phyloP scores from a whole-genome alignment of 495 filamentous ascomycete species.

The Hyaloscypha hepaticicola region DNA sequence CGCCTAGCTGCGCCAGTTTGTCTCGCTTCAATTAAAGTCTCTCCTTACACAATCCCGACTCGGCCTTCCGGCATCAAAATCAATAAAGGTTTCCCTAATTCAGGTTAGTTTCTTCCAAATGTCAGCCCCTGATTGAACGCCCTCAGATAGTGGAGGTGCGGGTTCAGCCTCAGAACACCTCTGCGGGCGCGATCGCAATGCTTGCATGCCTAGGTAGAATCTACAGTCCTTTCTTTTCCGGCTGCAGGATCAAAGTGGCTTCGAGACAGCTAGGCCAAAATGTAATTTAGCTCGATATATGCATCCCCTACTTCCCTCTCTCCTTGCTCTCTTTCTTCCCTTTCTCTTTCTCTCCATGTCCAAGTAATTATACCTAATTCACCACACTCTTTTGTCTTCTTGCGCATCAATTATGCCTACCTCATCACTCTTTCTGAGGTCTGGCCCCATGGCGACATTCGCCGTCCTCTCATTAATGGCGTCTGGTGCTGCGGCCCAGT shows the following conservation, averaged over 20 bases:
- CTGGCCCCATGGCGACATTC: constrained; percentile 10
- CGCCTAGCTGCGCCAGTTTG: not conserved
- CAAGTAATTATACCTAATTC: not conserved
- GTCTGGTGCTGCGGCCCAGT: not conserved
- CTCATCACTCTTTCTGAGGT: constrained; percentile 29
- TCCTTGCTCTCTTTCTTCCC: too few relatives aligned
- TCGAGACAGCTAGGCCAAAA: not conserved
- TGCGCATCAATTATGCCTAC: constrained; percentile 12
- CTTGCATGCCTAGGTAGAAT: too few relatives aligned
- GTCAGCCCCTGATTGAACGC: too few relatives aligned
- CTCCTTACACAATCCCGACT: not conserved
- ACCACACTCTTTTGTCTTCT: not conserved
- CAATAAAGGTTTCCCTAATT: too few relatives aligned
- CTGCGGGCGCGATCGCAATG: too few relatives aligned
- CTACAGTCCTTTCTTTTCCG: not conserved
- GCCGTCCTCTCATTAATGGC: constrained; percentile 18
- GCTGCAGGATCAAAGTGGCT: not conserved
- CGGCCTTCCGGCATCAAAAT: not conserved
- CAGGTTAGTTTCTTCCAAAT: too few relatives aligned
- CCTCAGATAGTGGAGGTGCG: too few relatives aligned
- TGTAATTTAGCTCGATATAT: not conserved
- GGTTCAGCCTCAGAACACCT: too few relatives aligned
- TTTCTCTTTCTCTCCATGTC: not conserved
- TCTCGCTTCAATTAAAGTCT: not conserved
- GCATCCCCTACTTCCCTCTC: not conserved